Conservation (phyloP, 2,329 filamentous ascomycete genomes). For the Trichophyton equinum region DNA sequence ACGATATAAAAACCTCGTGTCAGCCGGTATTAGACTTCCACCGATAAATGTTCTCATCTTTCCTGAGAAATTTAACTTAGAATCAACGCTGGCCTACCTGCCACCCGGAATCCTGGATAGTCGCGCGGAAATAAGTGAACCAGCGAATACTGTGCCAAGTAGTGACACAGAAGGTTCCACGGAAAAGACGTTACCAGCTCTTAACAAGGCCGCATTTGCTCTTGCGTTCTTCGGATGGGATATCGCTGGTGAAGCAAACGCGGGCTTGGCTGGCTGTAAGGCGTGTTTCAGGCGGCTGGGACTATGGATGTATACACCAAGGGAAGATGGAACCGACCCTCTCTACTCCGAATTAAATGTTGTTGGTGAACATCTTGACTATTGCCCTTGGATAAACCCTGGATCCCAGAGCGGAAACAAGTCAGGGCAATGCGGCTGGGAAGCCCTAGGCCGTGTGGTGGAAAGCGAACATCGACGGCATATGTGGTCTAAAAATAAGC, state of each 20-base stretch:
- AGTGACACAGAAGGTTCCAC: not conserved
- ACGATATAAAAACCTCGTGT: constrained; percentile 48
- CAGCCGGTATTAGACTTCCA: constrained; percentile 29
- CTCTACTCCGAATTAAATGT: constrained; percentile 48
- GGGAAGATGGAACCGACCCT: constrained; percentile 40
- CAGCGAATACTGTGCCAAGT: not conserved
- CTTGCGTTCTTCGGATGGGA: constrained; percentile 68
- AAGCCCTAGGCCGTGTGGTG: constrained; percentile 32
- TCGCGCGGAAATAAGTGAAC: not conserved
- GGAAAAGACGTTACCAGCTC: constrained; percentile 17
- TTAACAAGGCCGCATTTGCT: constrained; percentile 52
- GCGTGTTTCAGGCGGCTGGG: constrained; percentile 81
- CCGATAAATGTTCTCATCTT: constrained; percentile 20
- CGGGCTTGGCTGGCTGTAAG: constrained; percentile 62
- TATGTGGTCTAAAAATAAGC: constrained; percentile 19
- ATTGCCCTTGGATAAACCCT: constrained; percentile 67
- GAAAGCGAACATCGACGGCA: constrained; percentile 28
- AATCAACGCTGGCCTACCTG: constrained; percentile 6
- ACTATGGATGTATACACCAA: constrained; percentile 85
- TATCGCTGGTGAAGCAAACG: constrained; percentile 36
- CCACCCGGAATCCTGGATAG: not conserved
- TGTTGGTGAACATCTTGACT: constrained; percentile 62
- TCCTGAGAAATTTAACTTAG: constrained; percentile 23
- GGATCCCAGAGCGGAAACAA: constrained; percentile 43
- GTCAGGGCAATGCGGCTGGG: constrained; percentile 32